Base-by-base conservation (phyloP, 108 stramenopile species). In the Skeletonema menzelii region DNA sequence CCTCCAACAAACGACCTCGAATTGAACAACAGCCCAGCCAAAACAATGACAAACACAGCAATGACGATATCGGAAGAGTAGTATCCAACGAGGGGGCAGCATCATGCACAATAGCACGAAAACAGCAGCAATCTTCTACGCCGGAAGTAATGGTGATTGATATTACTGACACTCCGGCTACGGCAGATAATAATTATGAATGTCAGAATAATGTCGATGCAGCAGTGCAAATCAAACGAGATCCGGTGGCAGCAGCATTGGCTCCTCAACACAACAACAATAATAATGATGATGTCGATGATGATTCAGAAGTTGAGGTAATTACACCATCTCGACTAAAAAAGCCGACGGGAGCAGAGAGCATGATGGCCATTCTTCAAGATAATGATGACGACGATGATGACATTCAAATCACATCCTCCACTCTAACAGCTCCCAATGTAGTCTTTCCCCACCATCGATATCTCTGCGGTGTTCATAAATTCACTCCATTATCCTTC, bases 401-500 rank as follows among this genome's bases (percentile, higher is more conserved):
- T n/a, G 85, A 84, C 30, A 42, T 83, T n/a, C 34, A 61, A 49
- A 56, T 89, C 8, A 67, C 82, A 13, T 70, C 74, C 12, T 73
- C 75, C 37, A 87, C 56, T 35, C 14, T 76, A 1, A 83, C 65
- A n/a, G 87, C 87, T 76, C 85, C 88, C 14, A 86, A 83, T 67
- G 72, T 87, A 28, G 70, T 80, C 31, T 89, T 76, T 73, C 82
- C 86, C n/a, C 88, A 89, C 66, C 56, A 58, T 37, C 82, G 88
- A 11, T 44, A 19, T 7, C 13, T 62, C 15, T 89, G 88, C 59
- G 88, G 88, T 3, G 61, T 87, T 12, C 59, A 74, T 56, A 27
- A 42, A 34, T 86, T 84, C 58, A 17, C 19, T 35, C 31, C 37
- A 27, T 8, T 5, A 6, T 27, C 34, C 27, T 47, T 7, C 31